phyloP scores from a whole-genome alignment of 208 protist species.

The Acanthamoeba lenticulata region DNA sequence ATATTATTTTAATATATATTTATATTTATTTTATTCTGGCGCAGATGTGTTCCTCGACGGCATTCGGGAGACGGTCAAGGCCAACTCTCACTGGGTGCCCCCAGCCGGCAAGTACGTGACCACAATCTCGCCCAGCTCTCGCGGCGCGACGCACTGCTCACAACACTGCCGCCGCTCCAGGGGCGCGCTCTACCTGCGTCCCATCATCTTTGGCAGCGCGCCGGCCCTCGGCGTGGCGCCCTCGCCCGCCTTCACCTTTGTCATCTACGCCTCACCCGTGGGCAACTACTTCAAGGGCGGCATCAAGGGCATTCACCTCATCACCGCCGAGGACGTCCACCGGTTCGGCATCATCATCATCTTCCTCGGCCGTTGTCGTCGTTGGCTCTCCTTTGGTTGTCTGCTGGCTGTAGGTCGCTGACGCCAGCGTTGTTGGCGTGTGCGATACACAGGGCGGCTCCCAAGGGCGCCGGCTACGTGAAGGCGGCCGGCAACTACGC shows the following conservation, averaged over 20 bases:
- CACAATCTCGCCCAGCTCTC: neutral
- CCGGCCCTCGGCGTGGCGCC: slow-evolving; percentile 47
- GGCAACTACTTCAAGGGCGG: slow-evolving; percentile 69
- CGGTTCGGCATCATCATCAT: neutral
- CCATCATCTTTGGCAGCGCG: slow-evolving; percentile 47
- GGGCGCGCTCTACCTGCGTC: slow-evolving; percentile 62
- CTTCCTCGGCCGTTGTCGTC: neutral
- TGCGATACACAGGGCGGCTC: slow-evolving; percentile 44
- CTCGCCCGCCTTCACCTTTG: slow-evolving; percentile 59
- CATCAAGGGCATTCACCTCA: slow-evolving; percentile 23
- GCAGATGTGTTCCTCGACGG: slow-evolving; percentile 53
- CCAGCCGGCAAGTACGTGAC: slow-evolving; percentile 44
- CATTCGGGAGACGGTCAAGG: slow-evolving; percentile 7
- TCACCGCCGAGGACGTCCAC: slow-evolving; percentile 19
- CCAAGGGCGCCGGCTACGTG: slow-evolving; percentile 41
- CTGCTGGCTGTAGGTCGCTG: neutral
- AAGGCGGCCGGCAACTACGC: slow-evolving; percentile 62
- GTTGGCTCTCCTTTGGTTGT: neutral
- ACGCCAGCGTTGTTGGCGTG: neutral
- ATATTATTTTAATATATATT: neutral
- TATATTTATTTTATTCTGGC: neutral
- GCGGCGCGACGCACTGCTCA: too few species aligned
- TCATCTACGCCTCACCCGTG: slow-evolving; percentile 66
- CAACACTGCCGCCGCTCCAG: neutral
- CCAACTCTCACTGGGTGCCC: slow-evolving; percentile 46